phyloP scores from a whole-genome alignment of 1,284 basidiomycete genomes.

The Exobasidium rhododendri region DNA sequence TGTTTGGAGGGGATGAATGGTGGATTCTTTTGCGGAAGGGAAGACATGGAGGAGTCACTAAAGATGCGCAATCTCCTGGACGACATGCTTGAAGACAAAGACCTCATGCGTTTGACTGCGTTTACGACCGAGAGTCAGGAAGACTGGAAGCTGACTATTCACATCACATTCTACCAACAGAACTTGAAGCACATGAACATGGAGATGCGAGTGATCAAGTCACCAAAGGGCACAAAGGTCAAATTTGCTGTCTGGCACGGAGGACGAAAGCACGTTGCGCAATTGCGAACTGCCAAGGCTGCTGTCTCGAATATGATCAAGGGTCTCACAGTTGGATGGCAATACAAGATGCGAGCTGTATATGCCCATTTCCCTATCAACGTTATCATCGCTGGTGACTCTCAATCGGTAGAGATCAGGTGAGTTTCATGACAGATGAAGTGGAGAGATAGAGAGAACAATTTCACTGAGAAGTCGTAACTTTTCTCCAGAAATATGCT shows the following conservation, averaged over 20 bases:
- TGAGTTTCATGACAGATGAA: too few relatives aligned
- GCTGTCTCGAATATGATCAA: conserved; percentile 96
- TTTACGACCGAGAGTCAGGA: too few relatives aligned
- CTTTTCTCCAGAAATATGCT: conserved; percentile 84
- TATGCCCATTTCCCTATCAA: conserved; percentile 99
- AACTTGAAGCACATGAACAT: conserved; percentile 55
- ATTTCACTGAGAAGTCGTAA: too few relatives aligned
- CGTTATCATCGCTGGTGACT: conserved; percentile 81
- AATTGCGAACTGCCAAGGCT: conserved; percentile 91
- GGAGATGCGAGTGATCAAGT: conserved; percentile 57
- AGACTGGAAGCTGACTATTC: neutral
- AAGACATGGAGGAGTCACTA: too few relatives aligned
- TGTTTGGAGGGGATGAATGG: neutral
- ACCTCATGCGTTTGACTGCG: too few relatives aligned
- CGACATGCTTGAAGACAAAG: too few relatives aligned
- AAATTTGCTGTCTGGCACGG: conserved; percentile 97
- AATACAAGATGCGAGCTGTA: conserved; percentile 84
- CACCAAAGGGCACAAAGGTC: conserved; percentile 66
- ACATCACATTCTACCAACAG: conserved; percentile 24
- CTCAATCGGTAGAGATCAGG: conserved; percentile 78
- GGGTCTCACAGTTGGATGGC: conserved; percentile 59
- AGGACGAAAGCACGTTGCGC: conserved; percentile 95
- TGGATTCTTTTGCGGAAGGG: neutral
- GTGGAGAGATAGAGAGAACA: too few relatives aligned
- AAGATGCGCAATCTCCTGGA: too few relatives aligned